These are phyloP conservation scores for Eimeria maxima DNA, from an alignment of 169 alveolate genomes.

Conservation along the genomic window DNA sequence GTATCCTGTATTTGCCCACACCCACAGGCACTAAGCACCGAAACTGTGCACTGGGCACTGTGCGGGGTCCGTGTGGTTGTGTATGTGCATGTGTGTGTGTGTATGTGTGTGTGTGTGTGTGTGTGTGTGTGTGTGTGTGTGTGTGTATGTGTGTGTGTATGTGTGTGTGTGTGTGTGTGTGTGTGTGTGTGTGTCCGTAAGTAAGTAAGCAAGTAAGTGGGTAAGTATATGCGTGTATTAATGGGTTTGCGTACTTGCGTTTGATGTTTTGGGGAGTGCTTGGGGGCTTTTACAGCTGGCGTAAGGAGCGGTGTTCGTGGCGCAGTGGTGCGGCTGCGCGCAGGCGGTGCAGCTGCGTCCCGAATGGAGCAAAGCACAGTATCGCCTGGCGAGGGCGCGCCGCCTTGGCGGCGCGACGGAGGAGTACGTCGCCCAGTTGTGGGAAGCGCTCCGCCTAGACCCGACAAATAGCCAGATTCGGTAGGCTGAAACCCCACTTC, in stretches of 20 bases:
- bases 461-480: slow-evolving; percentile 35
- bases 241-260: too few relatives aligned
- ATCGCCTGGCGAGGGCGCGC: slow-evolving; percentile 61
- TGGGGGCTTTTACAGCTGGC: too few relatives aligned
- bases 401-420: slow-evolving; percentile 48
- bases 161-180: not conserved
- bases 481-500: not conserved
- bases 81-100: not conserved
- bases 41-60: too few relatives aligned
- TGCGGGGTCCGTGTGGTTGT: not conserved
- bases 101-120: not conserved
- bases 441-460: slow-evolving; percentile 60
- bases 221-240: too few relatives aligned
- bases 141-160: too few relatives aligned
- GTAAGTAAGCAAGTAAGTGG: too few relatives aligned
- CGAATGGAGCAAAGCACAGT: slow-evolving; percentile 74
- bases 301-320: too few relatives aligned
- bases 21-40: not conserved
- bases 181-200: too few relatives aligned
- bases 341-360: slow-evolving; percentile 74
- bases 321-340: not conserved
- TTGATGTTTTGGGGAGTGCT: too few relatives aligned
- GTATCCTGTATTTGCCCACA: not conserved
- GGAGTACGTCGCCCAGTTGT: slow-evolving; percentile 48
- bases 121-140: too few relatives aligned